Base-by-base conservation (phyloP, 345 rosid species). In the Cardamine occulta region DNA sequence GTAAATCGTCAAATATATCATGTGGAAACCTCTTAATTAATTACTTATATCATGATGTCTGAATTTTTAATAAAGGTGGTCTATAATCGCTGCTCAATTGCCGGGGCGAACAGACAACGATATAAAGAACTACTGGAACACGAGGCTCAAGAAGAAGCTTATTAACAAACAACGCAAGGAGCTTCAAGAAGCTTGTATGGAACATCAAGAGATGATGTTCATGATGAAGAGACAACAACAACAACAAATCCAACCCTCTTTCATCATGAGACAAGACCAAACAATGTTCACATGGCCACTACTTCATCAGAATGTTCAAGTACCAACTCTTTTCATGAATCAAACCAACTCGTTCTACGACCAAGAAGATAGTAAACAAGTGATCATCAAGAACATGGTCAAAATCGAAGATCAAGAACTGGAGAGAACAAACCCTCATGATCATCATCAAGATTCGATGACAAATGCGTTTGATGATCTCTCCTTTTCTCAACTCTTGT, bases 81-180 rank as follows among this genome's bases (percentile, higher is more conserved):
- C 94, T 70, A 87, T 89, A 31, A 89, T 89, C 44, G 94, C 91
- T 31, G 94, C 88, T 29, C 94, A 89, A 44, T 62, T 89, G 37
- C 94, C 94, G 24, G 94, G 94, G 76, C 79, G 94, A 66, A 89
- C 94, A 3, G 94, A 89, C 65, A 89, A 89, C 34, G 91, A 89
- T 77, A 89, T 89, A 31, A 89, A 89, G 71, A 89, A 89, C 82
- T 86, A 89, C 67, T 89, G 94, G 94, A 89, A 89, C 86, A 89
- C 94, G 7, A 86, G 87, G 81, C 85, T 89, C 1, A 89, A 87
- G 79, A 89, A 87, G 87, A 89, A 89, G 77, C 88, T 89, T 19
- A 72, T 87, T 8, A 87, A 84, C 7, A 87, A 82, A 72, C 91
- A 87, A 58, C 71, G 87, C 15, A 87, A 81, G 66, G 86, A 81